Evolutionary conservation across 257 asterid species (phyloP).

Genomic region (Mentha longifolia): DNA sequence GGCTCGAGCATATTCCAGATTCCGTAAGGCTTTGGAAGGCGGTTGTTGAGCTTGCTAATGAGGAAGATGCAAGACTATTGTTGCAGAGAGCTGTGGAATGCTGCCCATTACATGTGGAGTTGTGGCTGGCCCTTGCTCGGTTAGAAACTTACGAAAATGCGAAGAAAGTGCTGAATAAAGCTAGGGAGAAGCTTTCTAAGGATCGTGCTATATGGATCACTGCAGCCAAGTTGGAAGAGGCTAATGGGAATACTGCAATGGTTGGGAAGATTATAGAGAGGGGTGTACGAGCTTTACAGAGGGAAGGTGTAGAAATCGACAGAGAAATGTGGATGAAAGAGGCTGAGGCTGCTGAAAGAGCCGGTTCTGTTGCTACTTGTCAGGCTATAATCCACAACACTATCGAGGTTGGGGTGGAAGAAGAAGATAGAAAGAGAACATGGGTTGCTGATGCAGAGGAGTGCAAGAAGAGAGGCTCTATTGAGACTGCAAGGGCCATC

Average conservation of each 20-base stretch:
- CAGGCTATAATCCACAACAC: slow-evolving; percentile 84
- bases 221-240: slow-evolving; percentile 93
- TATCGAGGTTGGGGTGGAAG: slow-evolving; percentile 87
- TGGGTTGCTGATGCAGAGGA: slow-evolving; percentile 99
- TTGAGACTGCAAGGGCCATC: slow-evolving; percentile 91
- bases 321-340: slow-evolving; percentile 96
- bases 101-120: slow-evolving; percentile 68
- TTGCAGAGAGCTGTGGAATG: slow-evolving; percentile 88
- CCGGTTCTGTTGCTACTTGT: slow-evolving; percentile 85
- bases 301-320: slow-evolving; percentile 85
- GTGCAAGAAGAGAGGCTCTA: slow-evolving; percentile 88
- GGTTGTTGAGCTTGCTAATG: slow-evolving; percentile 87
- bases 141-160: slow-evolving; percentile 81
- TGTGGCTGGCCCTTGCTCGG: slow-evolving; percentile 94
- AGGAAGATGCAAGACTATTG: slow-evolving; percentile 75
- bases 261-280: slow-evolving; percentile 83
- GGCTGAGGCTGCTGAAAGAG: slow-evolving; percentile 94
- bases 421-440: slow-evolving; percentile 91
- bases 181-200: slow-evolving; percentile 78
- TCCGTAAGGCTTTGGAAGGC: slow-evolving; percentile 97
- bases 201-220: slow-evolving; percentile 96
- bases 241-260: slow-evolving; percentile 68
- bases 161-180: slow-evolving; percentile 81
- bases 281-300: slow-evolving; percentile 81
- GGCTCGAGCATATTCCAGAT: slow-evolving; percentile 80